A percentile compares a stretch with the other conserved stretches of the same genome.
These are phyloP conservation scores for Bonnemaisonia californica DNA, from an alignment of 31 red algal species.

Conservation along the genomic window DNA sequence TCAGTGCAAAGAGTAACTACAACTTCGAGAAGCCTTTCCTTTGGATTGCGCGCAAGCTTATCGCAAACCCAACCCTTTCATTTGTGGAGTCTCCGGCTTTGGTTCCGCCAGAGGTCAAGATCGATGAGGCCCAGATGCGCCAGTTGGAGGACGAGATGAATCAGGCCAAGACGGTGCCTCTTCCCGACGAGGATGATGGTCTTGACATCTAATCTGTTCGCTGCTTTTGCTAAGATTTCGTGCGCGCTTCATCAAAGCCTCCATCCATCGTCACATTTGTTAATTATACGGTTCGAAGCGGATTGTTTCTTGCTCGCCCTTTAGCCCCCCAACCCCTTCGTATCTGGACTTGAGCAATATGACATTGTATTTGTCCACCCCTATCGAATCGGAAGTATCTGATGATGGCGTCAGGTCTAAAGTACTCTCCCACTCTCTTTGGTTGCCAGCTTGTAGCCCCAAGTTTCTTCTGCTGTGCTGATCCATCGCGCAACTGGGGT, in stretches of 20 bases:
- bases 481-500: neutral
- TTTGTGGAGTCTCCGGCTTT: constrained; percentile 97
- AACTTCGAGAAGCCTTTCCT: constrained; percentile 99
- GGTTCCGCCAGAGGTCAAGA: constrained; percentile 92
- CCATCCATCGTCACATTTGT: neutral
- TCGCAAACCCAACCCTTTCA: constrained; percentile 80
- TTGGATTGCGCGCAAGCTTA: constrained; percentile 99
- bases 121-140: constrained; percentile 76
- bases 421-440: neutral
- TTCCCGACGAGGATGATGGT: constrained; percentile 97
- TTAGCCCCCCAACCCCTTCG: neutral
- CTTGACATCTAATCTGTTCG: constrained; percentile 63
- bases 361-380: neutral
- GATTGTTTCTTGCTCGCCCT: neutral
- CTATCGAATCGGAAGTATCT: neutral
- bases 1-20: constrained; percentile 99
- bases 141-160: constrained; percentile 94
- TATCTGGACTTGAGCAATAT: neutral
- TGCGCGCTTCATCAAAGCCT: neutral
- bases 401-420: neutral
- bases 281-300: neutral
- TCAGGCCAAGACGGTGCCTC: constrained; percentile 68
- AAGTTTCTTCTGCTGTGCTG: neutral
- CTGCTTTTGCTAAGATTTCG: neutral
- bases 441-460: neutral